Base-by-base conservation (phyloP, 768 basidiomycete genomes). In the Suillus cothurnatus region DNA sequence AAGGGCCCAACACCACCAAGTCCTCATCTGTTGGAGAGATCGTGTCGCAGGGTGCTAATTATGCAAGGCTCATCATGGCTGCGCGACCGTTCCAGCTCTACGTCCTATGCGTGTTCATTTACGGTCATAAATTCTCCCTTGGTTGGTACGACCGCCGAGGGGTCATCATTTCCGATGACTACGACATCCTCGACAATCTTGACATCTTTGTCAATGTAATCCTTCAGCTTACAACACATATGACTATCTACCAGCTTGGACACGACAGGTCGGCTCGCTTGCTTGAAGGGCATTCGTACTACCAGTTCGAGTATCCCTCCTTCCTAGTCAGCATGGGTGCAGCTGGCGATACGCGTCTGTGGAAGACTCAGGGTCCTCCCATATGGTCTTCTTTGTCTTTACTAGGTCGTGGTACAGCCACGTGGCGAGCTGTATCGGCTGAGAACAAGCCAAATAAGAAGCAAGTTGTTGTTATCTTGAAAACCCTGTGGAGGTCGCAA, bases 321-420 rank as follows among this genome's bases (percentile, higher is more conserved):
- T 23, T 45, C 21, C 9, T 45, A 9, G 43, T 43, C 43, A 43
- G 21, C 19, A 43, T 43, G 21, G 43, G 43, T 45, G 3, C 21
- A 43, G 43, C 6, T 43, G 21, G 21, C 3, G 21, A 43, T 21
- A 43, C 41, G 21, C 41, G 7, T 43, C 21, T 43, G 41, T 34
- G 53, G 53, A 55, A n/a, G 32, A 55, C 53, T n/a, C 1, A 17
- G 11, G 53, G 32, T 5, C 32, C 32, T 5, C 32, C 32, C 11
- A 23, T 36, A 36, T 56, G n/a, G 55, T 56, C 32, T 36, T 57
- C 56, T 12, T 57, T 57, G n/a, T 57, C 56, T 57, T 57, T 38
- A 36, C 55, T 36, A 15, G 55, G 34, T n/a, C 34, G 55, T 3
- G 12, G 14, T 36, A 56, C 55, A 6, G 32, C 32, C 12, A 34